phyloP scores from a whole-genome alignment of 2,329 filamentous ascomycete species.

The Fusarium udum region DNA sequence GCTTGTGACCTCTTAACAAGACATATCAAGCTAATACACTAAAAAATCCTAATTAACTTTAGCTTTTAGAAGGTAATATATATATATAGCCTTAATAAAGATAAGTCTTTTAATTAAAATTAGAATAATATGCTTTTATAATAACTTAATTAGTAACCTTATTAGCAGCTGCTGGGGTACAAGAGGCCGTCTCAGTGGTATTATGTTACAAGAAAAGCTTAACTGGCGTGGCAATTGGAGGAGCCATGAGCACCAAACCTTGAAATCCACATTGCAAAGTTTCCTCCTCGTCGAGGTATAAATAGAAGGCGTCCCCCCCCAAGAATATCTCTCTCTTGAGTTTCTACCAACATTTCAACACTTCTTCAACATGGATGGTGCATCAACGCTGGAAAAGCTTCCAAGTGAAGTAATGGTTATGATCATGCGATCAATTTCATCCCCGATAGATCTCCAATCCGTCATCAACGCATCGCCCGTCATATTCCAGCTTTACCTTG shows the following conservation, averaged over 20 bases:
- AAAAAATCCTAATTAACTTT: no score
- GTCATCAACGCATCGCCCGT: neutral
- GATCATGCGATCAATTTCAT: neutral
- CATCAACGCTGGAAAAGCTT: neutral
- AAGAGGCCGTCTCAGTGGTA: no score
- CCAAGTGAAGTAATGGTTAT: neutral
- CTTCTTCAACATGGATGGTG: neutral
- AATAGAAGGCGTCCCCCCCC: neutral
- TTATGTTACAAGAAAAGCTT: accelerated
- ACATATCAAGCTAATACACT: no score
- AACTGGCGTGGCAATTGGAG: neutral
- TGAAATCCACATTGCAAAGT: neutral
- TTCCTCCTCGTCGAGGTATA: neutral
- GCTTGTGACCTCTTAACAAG: no score
- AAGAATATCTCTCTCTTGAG: neutral
- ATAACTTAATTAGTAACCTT: no score
- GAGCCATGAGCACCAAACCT: no score
- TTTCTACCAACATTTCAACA: no score
- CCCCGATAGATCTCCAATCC: neutral
- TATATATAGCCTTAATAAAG: no score
- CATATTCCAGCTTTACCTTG: neutral
- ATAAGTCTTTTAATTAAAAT: no score
- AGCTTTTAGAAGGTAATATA: no score
- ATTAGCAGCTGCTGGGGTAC: no score
- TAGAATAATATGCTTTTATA: no score